Evolutionary conservation across 108 stramenopile species (phyloP).

Genomic region (Nitzschia inconspicua): DNA sequence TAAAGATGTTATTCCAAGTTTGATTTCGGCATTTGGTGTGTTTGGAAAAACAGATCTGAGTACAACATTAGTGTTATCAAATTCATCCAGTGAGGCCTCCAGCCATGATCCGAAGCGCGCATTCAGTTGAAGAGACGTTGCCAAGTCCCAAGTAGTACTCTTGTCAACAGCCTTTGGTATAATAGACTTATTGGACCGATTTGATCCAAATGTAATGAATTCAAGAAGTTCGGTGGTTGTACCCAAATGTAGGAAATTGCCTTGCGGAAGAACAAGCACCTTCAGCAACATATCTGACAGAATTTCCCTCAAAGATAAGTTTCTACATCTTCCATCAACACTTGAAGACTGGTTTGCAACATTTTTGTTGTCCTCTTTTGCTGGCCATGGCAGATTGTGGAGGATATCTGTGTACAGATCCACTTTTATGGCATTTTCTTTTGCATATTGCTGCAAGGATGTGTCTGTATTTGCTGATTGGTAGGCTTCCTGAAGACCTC

Average conservation of each 20-base stretch:
- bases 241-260: conserved; percentile 70
- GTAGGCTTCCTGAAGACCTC: conserved; percentile 35
- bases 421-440: conserved; percentile 29
- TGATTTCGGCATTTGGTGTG: not conserved
- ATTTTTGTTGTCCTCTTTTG: not conserved
- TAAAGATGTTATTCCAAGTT: conserved; percentile 12
- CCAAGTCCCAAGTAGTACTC: not conserved
- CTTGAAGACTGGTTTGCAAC: not conserved
- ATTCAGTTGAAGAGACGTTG: not conserved
- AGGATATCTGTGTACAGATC: conserved; percentile 65
- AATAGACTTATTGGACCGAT: not conserved
- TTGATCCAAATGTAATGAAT: conserved; percentile 39
- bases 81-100: not conserved
- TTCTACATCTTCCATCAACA: not conserved
- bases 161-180: not conserved
- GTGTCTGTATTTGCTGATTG: conserved; percentile 14
- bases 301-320: not conserved
- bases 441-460: conserved; percentile 37
- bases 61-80: not conserved
- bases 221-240: conserved; percentile 70
- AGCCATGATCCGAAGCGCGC: not conserved
- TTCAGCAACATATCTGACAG: conserved; percentile 38
- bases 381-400: conserved; percentile 28
- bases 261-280: conserved; percentile 42
- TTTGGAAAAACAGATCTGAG: conserved; percentile 11